Evolutionary conservation across 2,329 filamentous ascomycete genomes (phyloP).

Genomic region (Calycina herbarum): DNA sequence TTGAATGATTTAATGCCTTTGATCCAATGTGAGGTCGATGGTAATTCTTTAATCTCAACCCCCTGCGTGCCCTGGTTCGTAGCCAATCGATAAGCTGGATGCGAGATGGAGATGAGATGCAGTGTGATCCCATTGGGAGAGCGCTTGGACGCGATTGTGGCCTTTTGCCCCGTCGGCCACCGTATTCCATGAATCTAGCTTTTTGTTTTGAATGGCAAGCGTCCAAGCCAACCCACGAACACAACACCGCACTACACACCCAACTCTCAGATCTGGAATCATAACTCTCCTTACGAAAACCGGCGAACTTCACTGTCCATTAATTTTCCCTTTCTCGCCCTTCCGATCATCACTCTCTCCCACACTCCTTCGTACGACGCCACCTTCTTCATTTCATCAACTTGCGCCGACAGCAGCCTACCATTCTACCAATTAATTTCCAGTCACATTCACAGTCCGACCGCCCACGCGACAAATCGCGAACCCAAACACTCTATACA

Average conservation of each 20-base stretch:
- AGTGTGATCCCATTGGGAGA: background rate
- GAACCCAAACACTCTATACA: background rate
- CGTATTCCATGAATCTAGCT: constrained; percentile 9
- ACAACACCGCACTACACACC: constrained; percentile 16
- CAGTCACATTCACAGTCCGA: constrained; percentile 20
- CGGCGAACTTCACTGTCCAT: constrained; percentile 6
- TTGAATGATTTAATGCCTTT: constrained; percentile 6
- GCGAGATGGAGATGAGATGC: background rate
- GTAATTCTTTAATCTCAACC: constrained; percentile 4
- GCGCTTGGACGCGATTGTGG: constrained; percentile 16
- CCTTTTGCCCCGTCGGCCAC: constrained; percentile 7
- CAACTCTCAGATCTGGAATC: constrained; percentile 32
- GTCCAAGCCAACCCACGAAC: constrained; percentile 1
- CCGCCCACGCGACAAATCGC: constrained; percentile 15
- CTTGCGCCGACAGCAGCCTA: background rate
- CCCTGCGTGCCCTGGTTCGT: constrained; percentile 9
- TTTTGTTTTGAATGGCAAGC: background rate
- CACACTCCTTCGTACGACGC: background rate
- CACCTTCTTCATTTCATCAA: constrained; percentile 2
- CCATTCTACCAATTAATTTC: constrained; percentile 19
- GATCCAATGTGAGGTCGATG: constrained; percentile 5
- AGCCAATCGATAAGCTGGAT: constrained; percentile 10
- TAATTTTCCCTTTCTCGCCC: constrained; percentile 5
- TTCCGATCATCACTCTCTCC: constrained; percentile 16
- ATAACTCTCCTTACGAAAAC: constrained; percentile 19